Evolutionary conservation across 2,329 filamentous ascomycete genomes (phyloP), one percentile per base, ranked within the genome.

Genomic region (Passalora sequoiae): DNA sequence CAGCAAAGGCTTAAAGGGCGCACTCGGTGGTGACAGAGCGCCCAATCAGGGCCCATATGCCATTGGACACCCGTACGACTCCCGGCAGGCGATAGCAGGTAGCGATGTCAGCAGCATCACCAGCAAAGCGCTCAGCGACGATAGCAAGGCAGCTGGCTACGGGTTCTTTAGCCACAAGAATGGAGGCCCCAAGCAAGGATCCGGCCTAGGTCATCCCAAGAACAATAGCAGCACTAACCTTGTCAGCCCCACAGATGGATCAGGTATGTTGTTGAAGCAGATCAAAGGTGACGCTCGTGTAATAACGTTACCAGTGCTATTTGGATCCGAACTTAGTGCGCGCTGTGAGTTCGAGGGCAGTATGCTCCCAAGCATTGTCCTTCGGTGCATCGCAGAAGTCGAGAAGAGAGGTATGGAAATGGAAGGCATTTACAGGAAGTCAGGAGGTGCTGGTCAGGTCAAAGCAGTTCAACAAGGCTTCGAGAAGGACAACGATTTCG

Each of bases 371-470:
- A 83, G 81, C 50, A 86, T 98, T 20, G 86, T 98, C 31, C 91
- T 82, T 36, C 84, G 89, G 36, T 98, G 92, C 67, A 94, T 98
- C 55, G 87, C 95, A 62, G 91, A 98, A 68, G 92, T 98, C 28
- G 92, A 98, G 66, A 71, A 92, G 16, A 83, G 92, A 62, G 92
- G 91, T 67, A 95, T 98, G 87, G 89, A 97, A 59, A 80, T 94
- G 56, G 92, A 97, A 69, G 92, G 92, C 50, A 94, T 98, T 57
- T 98, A 98, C 70, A 83, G 92, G 60, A 98, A 98, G 74, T 95
- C 89, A 38, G 92, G 92, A 44, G 92, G 89, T 54, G 89, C 85
- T 58, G 88, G 86, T 6, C 88, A 94, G 64, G 85, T 95, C 62
- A 94, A 94, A 65, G 75, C 79, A 59, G 86, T 98, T 56, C 87